Evolutionary conservation across 768 basidiomycete species (phyloP).

Genomic region (Tylopilus plumbeoviolaceoides): DNA sequence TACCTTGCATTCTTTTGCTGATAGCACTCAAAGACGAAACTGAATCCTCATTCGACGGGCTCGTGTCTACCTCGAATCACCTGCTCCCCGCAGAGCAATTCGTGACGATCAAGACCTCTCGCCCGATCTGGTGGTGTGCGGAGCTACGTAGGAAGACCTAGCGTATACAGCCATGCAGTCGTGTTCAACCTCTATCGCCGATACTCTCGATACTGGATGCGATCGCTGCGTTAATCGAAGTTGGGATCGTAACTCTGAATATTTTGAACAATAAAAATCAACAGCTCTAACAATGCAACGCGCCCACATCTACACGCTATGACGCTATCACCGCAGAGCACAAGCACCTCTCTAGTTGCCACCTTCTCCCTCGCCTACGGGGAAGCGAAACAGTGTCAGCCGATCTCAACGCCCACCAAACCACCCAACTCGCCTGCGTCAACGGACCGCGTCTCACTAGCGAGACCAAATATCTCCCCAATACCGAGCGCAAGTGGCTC

Average conservation of each 20-base stretch:
- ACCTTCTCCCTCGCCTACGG: slow-evolving; percentile 31
- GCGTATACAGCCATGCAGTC: not conserved
- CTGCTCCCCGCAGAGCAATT: slow-evolving; percentile 59
- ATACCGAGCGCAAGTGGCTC: not conserved
- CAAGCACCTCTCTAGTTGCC: not conserved
- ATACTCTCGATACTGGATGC: no score
- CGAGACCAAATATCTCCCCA: no score
- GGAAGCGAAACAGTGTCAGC: not conserved
- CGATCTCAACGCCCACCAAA: not conserved
- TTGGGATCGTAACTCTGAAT: no score
- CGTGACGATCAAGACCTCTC: slow-evolving; percentile 73
- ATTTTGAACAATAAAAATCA: no score
- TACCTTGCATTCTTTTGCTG: slow-evolving; percentile 2
- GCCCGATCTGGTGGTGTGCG: slow-evolving; percentile 88
- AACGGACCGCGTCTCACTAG: slow-evolving; percentile 32
- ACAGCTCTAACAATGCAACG: no score
- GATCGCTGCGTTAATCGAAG: no score
- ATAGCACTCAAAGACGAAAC: slow-evolving; percentile 42
- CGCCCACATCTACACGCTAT: not conserved
- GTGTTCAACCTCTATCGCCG: no score
- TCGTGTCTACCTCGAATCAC: slow-evolving; percentile 94
- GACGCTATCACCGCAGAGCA: not conserved
- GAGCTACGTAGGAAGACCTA: slow-evolving; percentile 44
- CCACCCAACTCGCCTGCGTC: slow-evolving; percentile 38
- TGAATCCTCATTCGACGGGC: slow-evolving; percentile 75